Evolutionary conservation across 2,329 filamentous ascomycete species (phyloP).

Genomic region (Aspergillus calidoustus): DNA sequence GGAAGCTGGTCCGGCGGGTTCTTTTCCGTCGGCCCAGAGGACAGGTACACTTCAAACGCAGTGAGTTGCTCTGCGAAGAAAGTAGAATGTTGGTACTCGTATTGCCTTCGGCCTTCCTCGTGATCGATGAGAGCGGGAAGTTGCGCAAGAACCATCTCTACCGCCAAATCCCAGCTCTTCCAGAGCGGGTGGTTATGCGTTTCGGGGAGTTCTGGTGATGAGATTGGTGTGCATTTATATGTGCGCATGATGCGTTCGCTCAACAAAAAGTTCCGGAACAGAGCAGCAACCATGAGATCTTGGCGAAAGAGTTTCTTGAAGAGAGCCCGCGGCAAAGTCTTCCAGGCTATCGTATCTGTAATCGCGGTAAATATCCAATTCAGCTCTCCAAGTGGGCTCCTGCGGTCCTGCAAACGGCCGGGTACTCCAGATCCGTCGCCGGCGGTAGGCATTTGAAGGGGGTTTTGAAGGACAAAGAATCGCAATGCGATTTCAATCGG

Average conservation of each 20-base stretch:
- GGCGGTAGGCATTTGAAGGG: constrained; percentile 68
- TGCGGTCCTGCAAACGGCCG: constrained; percentile 86
- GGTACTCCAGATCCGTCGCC: constrained; percentile 87
- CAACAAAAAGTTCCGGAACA: constrained; percentile 94
- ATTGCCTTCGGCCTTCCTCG: constrained; percentile 74
- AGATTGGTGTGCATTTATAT: constrained; percentile 94
- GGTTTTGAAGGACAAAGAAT: constrained; percentile 95
- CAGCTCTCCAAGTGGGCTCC: constrained; percentile 91
- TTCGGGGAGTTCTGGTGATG: constrained; percentile 87
- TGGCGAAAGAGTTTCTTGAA: constrained; percentile 98
- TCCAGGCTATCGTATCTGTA: constrained; percentile 98
- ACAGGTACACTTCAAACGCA: constrained; percentile 94
- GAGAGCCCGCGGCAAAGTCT: constrained; percentile 82
- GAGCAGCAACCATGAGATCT: constrained; percentile 96
- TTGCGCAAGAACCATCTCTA: constrained; percentile 92
- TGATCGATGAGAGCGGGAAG: constrained; percentile 80
- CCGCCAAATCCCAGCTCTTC: constrained; percentile 96
- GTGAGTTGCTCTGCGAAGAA: constrained; percentile 98
- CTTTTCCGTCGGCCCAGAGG: constrained; percentile 78
- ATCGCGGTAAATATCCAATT: constrained; percentile 99
- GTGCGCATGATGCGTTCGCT: constrained; percentile 95
- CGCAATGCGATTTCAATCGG: constrained; percentile 97
- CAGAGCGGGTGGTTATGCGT: constrained; percentile 94
- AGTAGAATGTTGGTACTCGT: constrained; percentile 90
- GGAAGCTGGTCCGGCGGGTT: constrained; percentile 93